Evolutionary conservation across 2,329 filamentous ascomycete species (phyloP), one percentile per base, ranked within the genome.

Genomic region (Venturia pyrina): DNA sequence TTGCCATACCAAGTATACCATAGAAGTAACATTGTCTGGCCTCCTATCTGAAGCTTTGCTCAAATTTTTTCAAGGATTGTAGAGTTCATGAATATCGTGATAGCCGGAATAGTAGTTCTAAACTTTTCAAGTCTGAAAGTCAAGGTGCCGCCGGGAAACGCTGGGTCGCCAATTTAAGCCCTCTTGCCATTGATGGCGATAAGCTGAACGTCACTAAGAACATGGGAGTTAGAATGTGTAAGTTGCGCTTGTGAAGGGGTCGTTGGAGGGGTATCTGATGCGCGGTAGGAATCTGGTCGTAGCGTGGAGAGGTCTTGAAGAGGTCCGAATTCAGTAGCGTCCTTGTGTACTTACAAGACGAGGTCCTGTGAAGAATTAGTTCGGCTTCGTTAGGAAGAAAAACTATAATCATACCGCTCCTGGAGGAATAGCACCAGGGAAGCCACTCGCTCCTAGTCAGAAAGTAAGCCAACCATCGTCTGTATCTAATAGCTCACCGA

Each of bases 301-400:
- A 11, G 19, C 32, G 5, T 15, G 13, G 2, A 59, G 19, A 5
- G 24, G 7, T 37, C 1, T 32, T 37, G 15, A n/a, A 13, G 19
- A 64, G 37, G n/a, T 61, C 5, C 7, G 19, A 19, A 15, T 34
- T 24, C 32, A 40, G 44, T 28, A 32, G 11, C 17, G 32, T 15
- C 40, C 53, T 69, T 69, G 62, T 66, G 44, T 32, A 85, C 90
- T 83, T 83, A 95, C 91, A 96, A 96, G 80, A 96, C 83, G 68
- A 96, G 83, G 24, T 59, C 46, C 40, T 62, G 10, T 28, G 59
- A 44, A 62, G 3, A 37, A 21, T 41, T 65, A 46, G 63, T 61
- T 53, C 66, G 65, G 63, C 63, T 63, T 57, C 53, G 61, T 59
- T 46, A 60, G 64, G 50, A 46, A 63, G 74, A 75, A 74, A 68